Conservation (phyloP, 202 grass and related monocot species). For the Panicum virgatum region DNA sequence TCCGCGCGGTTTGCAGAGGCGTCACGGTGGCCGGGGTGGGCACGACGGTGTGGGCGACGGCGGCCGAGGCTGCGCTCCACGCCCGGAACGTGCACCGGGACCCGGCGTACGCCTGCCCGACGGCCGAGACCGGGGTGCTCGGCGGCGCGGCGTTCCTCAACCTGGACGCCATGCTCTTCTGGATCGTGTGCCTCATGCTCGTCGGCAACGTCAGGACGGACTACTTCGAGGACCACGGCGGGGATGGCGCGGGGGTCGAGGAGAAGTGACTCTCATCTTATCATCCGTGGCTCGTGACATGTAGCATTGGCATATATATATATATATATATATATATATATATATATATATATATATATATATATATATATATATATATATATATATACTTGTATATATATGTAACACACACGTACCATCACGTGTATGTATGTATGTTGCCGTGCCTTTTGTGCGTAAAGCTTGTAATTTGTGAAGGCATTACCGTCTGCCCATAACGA, state of each 20-base stretch:
- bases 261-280: background rate
- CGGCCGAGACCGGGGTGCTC: slow-evolving; percentile 56
- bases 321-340: too few species aligned
- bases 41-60: slow-evolving; percentile 49
- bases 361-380: too few species aligned
- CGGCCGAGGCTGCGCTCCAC: slow-evolving; percentile 46
- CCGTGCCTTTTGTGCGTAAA: too few species aligned
- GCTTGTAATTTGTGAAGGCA: too few species aligned
- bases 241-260: background rate
- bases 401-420: too few species aligned
- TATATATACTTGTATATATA: too few species aligned
- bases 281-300: background rate
- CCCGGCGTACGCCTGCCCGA: slow-evolving; percentile 37
- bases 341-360: too few species aligned
- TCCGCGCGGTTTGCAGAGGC: background rate
- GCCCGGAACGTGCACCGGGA: slow-evolving; percentile 50
- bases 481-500: too few species aligned
- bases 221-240: slow-evolving; percentile 20
- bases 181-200: slow-evolving; percentile 59
- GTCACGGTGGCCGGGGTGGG: slow-evolving; percentile 36
- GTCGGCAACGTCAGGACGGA: slow-evolving; percentile 54
- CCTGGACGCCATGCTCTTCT: slow-evolving; percentile 67
- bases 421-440: too few species aligned
- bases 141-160: slow-evolving; percentile 60
- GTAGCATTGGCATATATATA: background rate